A percentile compares a stretch with the other conserved stretches of the same genome.
Conservation (phyloP, 805 yeast species). For the Nakazawaea holstii region DNA sequence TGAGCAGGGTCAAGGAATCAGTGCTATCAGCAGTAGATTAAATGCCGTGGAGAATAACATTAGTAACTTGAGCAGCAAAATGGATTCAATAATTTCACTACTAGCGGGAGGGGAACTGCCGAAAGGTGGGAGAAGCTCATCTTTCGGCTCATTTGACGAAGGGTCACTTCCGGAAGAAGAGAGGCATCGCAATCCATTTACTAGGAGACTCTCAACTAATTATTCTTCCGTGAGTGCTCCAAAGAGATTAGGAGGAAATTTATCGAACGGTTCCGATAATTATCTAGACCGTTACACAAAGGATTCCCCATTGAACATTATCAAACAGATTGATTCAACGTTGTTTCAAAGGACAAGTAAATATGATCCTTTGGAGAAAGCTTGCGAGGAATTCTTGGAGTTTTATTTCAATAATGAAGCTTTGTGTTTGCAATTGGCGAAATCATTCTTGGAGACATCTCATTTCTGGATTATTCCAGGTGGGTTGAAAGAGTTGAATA, state of each 20-base stretch:
- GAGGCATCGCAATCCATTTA: background rate
- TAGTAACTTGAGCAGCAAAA: conserved; percentile 9
- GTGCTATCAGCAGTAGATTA: conserved; percentile 3
- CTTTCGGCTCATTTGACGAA: conserved; percentile 1
- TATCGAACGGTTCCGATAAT: conserved; percentile 6
- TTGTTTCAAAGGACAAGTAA: conserved; percentile 19
- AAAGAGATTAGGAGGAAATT: background rate
- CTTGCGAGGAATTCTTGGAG: conserved; percentile 38
- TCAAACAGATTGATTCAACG: conserved; percentile 23
- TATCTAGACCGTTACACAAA: conserved; percentile 7
- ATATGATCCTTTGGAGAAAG: conserved; percentile 26
- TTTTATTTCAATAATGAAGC: conserved; percentile 39
- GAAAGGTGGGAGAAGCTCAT: background rate
- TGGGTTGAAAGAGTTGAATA: conserved; percentile 43
- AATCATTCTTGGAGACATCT: conserved; percentile 44
- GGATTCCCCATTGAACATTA: conserved; percentile 25
- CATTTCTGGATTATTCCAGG: conserved; percentile 62
- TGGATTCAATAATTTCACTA: conserved; percentile 17
- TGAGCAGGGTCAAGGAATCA: background rate
- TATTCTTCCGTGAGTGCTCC: background rate
- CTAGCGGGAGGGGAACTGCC: background rate
- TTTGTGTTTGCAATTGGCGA: conserved; percentile 39
- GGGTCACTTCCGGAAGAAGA: background rate
- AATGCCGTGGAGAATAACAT: conserved; percentile 9
- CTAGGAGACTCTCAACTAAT: background rate